Base-by-base conservation (phyloP, 345 rosid genomes). In the Dovyalis caffra region DNA sequence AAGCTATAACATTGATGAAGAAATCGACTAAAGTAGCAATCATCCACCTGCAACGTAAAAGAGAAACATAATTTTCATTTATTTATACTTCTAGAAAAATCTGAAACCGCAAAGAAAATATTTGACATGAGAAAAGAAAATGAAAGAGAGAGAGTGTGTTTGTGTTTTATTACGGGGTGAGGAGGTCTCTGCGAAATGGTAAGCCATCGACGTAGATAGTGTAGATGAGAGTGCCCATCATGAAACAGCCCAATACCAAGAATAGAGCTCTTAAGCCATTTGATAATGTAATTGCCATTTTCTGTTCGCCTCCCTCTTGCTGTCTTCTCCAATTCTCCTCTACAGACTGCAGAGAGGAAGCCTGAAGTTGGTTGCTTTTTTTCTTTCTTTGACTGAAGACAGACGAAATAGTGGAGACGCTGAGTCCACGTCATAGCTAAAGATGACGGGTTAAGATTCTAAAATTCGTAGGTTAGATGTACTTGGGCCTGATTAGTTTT, bases 141-240 rank as follows among this genome's bases (percentile, higher is more conserved):
- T 32, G 40, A 58, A 56, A 16, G 21, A 58, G 64, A 49, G 72
- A 66, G 61, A 75, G 23, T 49, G 73, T 75, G 64, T n/a, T n/a
- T 6, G 68, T 74, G 61, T 16, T 58, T 25, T 43, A 26, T 43
- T 76, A 95, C 97, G 94, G 99, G 64, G 90, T 88, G 2, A 87
- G 67, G 35, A 95, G 92, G 71, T 95, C 99, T 83, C 69, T 85
- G 71, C 92, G 94, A 74, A 95, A 95, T 75, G 97, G 99, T 32
- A 90, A 85, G 71, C 99, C 97, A 81, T 89, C 84, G 38, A 95
- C 90, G 60, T 67, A 88, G 37, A n/a, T n/a, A 58, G 95, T 90
- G 83, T 87, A 92, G 72, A 88, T 21, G 81, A 95, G 80, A 79
- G 97, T 93, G 70, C 86, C 91, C 66, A 88, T 57, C 97, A 92